Percentiles rank a stretch among this genome's conserved stretches.
phyloP scores from a whole-genome alignment of 2,329 filamentous ascomycete genomes.

The Fusarium buharicum region DNA sequence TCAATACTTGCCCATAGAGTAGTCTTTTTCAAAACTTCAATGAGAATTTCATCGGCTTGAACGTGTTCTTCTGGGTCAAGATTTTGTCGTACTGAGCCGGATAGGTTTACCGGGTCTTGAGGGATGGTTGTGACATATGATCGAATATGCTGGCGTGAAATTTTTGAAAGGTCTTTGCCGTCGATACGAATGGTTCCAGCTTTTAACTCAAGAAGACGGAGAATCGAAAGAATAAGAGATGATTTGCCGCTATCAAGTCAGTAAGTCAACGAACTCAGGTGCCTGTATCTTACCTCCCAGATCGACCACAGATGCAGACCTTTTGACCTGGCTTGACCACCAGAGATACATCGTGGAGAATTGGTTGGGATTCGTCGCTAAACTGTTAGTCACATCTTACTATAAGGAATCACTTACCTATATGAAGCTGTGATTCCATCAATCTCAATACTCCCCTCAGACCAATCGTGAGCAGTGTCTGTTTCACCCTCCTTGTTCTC shows the following conservation, averaged over 20 bases:
- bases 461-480: constrained; percentile 42
- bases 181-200: constrained; percentile 55
- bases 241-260: constrained; percentile 58
- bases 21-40: constrained; percentile 56
- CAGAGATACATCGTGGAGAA: constrained; percentile 35
- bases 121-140: constrained; percentile 57
- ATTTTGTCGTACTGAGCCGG: constrained; percentile 59
- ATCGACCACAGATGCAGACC: constrained; percentile 62
- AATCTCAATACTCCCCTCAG: constrained; percentile 44
- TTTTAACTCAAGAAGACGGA: constrained; percentile 59
- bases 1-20: constrained; percentile 55
- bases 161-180: constrained; percentile 52
- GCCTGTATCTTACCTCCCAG: constrained; percentile 47
- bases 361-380: constrained; percentile 29
- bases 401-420: constrained; percentile 12
- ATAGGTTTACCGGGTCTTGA: constrained; percentile 60
- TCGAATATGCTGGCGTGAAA: constrained; percentile 57
- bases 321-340: constrained; percentile 54
- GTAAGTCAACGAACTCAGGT: accelerated
- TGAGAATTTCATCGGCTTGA: constrained; percentile 53
- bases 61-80: constrained; percentile 54
- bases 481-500: constrained; percentile 41
- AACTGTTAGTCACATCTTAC: background rate
- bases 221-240: constrained; percentile 58
- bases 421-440: constrained; percentile 45